phyloP scores from a whole-genome alignment of 1,284 basidiomycete species.

The Mycosarcoma mackinlayi region DNA sequence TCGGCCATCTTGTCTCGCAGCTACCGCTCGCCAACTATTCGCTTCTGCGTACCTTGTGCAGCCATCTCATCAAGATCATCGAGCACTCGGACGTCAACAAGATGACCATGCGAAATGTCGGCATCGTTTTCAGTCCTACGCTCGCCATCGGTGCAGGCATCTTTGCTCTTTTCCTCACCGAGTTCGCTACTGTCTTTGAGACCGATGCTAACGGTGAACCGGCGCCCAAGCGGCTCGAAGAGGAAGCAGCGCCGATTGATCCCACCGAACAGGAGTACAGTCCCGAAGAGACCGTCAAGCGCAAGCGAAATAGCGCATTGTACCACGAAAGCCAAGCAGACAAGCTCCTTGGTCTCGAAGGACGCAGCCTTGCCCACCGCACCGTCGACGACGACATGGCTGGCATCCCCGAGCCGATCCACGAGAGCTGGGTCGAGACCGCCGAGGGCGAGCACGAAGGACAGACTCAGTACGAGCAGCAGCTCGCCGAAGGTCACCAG shows the following conservation, averaged over 20 bases:
- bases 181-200: constrained; percentile 61
- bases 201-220: constrained; percentile 58
- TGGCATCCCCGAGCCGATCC: constrained; percentile 20
- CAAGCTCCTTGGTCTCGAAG: constrained; percentile 47
- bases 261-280: constrained; percentile 6
- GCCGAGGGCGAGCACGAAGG: constrained; percentile 3
- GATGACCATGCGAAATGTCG: constrained; percentile 98
- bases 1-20: constrained; percentile 84
- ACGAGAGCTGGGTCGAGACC: constrained; percentile 19
- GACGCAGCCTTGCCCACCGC: constrained; percentile 30
- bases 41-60: constrained; percentile 87
- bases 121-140: constrained; percentile 79
- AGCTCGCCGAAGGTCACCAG: background rate
- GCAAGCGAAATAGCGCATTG: constrained; percentile 46
- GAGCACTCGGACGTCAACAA: constrained; percentile 90
- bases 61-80: constrained; percentile 95
- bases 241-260: constrained; percentile 21
- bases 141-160: constrained; percentile 63
- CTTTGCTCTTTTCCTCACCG: constrained; percentile 62
- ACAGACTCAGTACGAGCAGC: constrained; percentile 12
- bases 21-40: constrained; percentile 94
- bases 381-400: constrained; percentile 38
- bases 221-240: constrained; percentile 47
- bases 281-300: constrained; percentile 2
- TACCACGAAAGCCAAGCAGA: constrained; percentile 48